These are phyloP conservation scores for Amphibolis antarctica DNA, from an alignment of 106 monocot genomes.

Conservation along the genomic window DNA sequence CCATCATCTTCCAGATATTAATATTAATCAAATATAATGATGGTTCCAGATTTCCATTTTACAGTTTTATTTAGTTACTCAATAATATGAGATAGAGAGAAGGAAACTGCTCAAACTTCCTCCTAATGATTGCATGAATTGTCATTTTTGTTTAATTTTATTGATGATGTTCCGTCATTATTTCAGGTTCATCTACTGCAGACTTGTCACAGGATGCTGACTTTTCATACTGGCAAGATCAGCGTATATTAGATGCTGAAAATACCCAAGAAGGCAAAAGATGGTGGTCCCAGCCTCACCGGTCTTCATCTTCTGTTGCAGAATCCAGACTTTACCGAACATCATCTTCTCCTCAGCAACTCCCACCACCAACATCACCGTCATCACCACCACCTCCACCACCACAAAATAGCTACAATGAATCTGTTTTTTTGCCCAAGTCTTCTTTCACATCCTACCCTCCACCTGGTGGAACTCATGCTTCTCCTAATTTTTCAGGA, in stretches of 20 bases:
- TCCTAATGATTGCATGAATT: not conserved
- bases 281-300: slow-evolving; percentile 30
- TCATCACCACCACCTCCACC: slow-evolving; percentile 23
- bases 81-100: no score
- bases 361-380: slow-evolving; percentile 21
- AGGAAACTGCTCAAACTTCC: not conserved
- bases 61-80: no score
- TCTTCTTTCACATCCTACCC: slow-evolving; percentile 16
- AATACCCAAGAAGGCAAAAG: slow-evolving; percentile 25
- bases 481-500: slow-evolving; percentile 3
- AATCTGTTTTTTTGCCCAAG: slow-evolving; percentile 23
- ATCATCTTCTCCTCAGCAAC: slow-evolving; percentile 32
- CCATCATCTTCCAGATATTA: no score
- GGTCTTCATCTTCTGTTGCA: slow-evolving; percentile 5
- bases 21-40: not conserved
- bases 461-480: slow-evolving; percentile 19
- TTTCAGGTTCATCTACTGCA: slow-evolving; percentile 32
- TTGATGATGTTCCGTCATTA: not conserved
- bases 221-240: slow-evolving; percentile 21
- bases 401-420: slow-evolving; percentile 3
- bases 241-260: slow-evolving; percentile 25
- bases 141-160: slow-evolving; percentile 1
- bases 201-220: slow-evolving; percentile 29
- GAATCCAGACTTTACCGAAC: slow-evolving; percentile 27
- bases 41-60: no score